Evolutionary conservation across 345 rosid species (phyloP).

Genomic region (Camelina sativa): DNA sequence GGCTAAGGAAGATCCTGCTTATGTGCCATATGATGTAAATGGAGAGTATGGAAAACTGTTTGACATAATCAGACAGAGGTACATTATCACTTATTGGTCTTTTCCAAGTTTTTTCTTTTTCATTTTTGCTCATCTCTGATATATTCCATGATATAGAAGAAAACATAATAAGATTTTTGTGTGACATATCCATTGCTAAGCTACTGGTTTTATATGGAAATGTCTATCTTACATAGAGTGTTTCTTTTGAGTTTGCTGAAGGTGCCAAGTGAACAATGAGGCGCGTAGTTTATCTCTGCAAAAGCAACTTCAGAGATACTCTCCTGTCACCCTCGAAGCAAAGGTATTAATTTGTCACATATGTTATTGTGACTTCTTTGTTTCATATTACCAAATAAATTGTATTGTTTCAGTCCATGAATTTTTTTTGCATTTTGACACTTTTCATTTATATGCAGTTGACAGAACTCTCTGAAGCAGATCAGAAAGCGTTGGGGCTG

Average conservation of each 20-base stretch:
- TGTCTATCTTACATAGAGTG: conserved; percentile 4
- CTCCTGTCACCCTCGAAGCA: conserved; percentile 70
- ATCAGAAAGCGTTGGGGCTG: conserved; percentile 64
- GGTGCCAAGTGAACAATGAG: conserved; percentile 65
- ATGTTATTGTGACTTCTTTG: conserved; percentile 5
- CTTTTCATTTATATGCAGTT: conserved; percentile 55
- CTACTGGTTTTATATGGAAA: conserved; percentile 12
- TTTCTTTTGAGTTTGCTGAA: conserved; percentile 47
- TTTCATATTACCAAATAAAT: conserved; percentile 10
- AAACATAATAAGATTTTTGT: conserved; percentile 5
- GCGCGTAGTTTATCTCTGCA: conserved; percentile 65
- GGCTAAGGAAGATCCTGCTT: conserved; percentile 73
- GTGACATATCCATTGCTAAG: neutral
- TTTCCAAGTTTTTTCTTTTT: neutral
- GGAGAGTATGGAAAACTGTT: conserved; percentile 79
- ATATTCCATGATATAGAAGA: conserved; percentile 3
- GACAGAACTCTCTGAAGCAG: conserved; percentile 67
- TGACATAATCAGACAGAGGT: conserved; percentile 72
- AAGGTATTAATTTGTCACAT: conserved; percentile 52
- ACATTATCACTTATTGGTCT: conserved; percentile 26
- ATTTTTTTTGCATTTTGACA: conserved; percentile 8
- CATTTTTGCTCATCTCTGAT: neutral
- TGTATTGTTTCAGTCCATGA: neutral
- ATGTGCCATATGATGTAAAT: conserved; percentile 75
- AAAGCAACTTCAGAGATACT: conserved; percentile 76